Evolutionary conservation across 1,284 basidiomycete species (phyloP).

Genomic region (Leccinum variabile): DNA sequence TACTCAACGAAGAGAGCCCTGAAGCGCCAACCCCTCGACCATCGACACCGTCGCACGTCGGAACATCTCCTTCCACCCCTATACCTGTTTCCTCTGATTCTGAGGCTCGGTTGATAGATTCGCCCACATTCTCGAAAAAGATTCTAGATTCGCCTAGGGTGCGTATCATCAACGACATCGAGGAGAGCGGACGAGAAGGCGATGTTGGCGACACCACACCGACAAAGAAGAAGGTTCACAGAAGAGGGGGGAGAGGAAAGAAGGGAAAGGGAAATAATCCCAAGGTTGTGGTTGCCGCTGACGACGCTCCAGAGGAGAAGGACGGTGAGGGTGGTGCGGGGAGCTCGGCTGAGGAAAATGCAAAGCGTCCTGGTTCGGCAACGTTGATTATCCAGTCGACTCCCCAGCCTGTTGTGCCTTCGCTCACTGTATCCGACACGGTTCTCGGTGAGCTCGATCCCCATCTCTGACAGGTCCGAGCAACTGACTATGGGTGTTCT

Average conservation of each 20-base stretch:
- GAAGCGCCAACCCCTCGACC: not conserved
- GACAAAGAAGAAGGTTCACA: slow-evolving; percentile 42
- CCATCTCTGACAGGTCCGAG: not conserved
- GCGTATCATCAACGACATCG: slow-evolving; percentile 37
- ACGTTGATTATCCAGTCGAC: slow-evolving; percentile 29
- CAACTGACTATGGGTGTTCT: not conserved
- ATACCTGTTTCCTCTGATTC: slow-evolving; percentile 3
- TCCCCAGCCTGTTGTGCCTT: slow-evolving; percentile 31
- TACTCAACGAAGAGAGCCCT: slow-evolving; percentile 5
- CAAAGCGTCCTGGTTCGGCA: slow-evolving; percentile 9
- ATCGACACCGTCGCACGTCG: not conserved
- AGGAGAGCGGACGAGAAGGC: slow-evolving; percentile 62
- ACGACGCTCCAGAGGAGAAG: slow-evolving; percentile 32
- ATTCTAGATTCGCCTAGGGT: slow-evolving; percentile 12
- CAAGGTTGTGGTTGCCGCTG: slow-evolving; percentile 33
- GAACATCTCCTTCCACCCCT: slow-evolving; percentile 2
- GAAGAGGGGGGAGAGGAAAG: slow-evolving; percentile 47
- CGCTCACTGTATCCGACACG: slow-evolving; percentile 71
- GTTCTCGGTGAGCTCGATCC: slow-evolving; percentile 62
- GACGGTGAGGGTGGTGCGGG: slow-evolving; percentile 18
- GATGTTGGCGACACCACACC: slow-evolving; percentile 45
- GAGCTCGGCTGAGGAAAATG: slow-evolving; percentile 13
- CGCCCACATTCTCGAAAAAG: slow-evolving; percentile 5
- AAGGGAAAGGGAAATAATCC: slow-evolving; percentile 43
- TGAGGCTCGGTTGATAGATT: slow-evolving; percentile 9